Base-by-base conservation (phyloP, 2,329 filamentous ascomycete species). In the Hymenoscyphus scutula region DNA sequence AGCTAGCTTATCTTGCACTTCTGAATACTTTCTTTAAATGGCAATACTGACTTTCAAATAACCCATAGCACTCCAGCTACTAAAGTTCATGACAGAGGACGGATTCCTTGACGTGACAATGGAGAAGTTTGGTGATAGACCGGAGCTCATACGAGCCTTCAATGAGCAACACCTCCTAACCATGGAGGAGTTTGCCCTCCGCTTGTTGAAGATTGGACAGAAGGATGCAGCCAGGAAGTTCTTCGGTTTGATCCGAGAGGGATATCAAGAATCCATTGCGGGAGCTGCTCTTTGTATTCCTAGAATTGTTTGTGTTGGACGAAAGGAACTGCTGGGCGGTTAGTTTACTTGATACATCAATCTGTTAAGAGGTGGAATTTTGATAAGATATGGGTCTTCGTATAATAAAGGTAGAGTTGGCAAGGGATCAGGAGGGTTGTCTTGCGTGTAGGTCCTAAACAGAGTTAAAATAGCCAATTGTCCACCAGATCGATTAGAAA, bases 161-260 rank as follows among this genome's bases (percentile, higher is more conserved):
- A 60, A 55, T 7, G 58, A 60, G 51, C 48, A 55, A 23, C 51
- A 60, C 25, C 37, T 60, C 6, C 25, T 56, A 25, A 60, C 51
- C 5, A 55, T 60, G 51, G 58, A 60, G 17, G 58, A 55, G 25
- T 60, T 56, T 30, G 58, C 51, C 11, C 10, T 54, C 32, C 5
- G 15, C 13, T 30, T 60, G 25, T 6, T 41, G 19, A 55, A 56
- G 34, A 56, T 41, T 8, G 48, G 48, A 10, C 17, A 32, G 5
- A n/a, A 60, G 5, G 34, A 56, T 2, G 58, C n/a, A 13, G 58
- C 58, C 4, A 15, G 15, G 6, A 48, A 27, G 30, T 59, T 53
- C 23, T 55, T 41, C 19, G 19, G 32, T 17, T 19, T 55, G 19
- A 55, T 54, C 37, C n/a, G 23, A 41, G 58, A 60, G 8, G 32